Percentiles rank a stretch among this genome's conserved stretches.
phyloP scores from a whole-genome alignment of 805 yeast genomes.

The Yarrowia deformans region DNA sequence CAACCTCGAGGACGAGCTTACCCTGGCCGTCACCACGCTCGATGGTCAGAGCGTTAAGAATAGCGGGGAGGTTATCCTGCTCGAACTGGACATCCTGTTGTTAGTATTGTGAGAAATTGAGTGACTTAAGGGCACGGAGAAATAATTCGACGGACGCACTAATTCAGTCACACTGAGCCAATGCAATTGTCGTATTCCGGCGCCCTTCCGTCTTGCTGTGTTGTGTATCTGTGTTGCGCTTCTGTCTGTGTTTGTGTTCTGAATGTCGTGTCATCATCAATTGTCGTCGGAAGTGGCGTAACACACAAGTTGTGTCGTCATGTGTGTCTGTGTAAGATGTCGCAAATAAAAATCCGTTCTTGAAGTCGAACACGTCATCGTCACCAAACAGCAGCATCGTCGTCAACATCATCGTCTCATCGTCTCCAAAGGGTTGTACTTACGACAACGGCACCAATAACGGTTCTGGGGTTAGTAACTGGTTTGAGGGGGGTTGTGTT shows the following conservation, averaged over 20 bases:
- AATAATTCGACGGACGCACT: too few relatives aligned
- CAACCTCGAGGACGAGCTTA: slow-evolving; percentile 92
- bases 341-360: not conserved
- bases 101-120: slow-evolving; percentile 36
- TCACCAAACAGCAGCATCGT: not conserved
- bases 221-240: not conserved
- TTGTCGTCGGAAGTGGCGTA: not conserved
- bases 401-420: not conserved
- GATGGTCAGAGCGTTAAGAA: slow-evolving; percentile 94
- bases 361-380: slow-evolving; percentile 8
- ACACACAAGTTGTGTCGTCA: not conserved
- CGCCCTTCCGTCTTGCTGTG: not conserved
- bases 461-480: slow-evolving; percentile 65
- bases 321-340: not conserved
- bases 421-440: slow-evolving; percentile 48
- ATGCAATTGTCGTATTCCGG: too few relatives aligned
- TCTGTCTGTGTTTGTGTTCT: not conserved
- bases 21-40: slow-evolving; percentile 70
- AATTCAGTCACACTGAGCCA: too few relatives aligned
- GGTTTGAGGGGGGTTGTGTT: not conserved
- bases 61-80: slow-evolving; percentile 96
- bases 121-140: not conserved
- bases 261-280: slow-evolving; percentile 1
- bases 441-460: slow-evolving; percentile 95
- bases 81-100: slow-evolving; percentile 86